These are phyloP conservation scores for Penicillium sp. DNA, from an alignment of 2,329 filamentous ascomycete species.

Conservation along the genomic window DNA sequence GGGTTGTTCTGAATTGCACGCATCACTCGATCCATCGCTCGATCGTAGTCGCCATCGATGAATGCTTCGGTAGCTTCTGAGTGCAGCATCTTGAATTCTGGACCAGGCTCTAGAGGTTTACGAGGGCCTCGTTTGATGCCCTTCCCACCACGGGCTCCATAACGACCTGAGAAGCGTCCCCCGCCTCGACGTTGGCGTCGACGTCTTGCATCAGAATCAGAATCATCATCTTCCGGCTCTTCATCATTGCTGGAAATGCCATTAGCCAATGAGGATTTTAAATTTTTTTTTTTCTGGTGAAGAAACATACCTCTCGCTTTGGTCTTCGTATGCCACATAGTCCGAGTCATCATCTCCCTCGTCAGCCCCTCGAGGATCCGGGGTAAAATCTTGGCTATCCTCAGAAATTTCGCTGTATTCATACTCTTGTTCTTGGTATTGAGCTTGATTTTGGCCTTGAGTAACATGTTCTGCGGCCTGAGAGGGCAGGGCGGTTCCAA, in stretches of 20 bases:
- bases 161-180: conserved; percentile 38
- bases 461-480: conserved; percentile 6
- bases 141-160: conserved; percentile 43
- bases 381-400: conserved; percentile 1
- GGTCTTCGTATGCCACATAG: conserved; percentile 22
- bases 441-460: conserved; percentile 10
- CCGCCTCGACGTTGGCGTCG: conserved; percentile 32
- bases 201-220: conserved; percentile 22
- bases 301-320: conserved; percentile 27
- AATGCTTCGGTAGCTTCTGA: conserved; percentile 51
- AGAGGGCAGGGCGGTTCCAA: conserved; percentile 23
- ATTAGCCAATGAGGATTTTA: conserved; percentile 2
- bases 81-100: conserved; percentile 50
- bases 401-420: conserved; percentile 1
- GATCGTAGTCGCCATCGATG: conserved; percentile 49
- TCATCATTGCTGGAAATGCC: conserved; percentile 16
- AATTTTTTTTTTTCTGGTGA: no score
- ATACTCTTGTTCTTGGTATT: conserved; percentile 17
- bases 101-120: conserved; percentile 48
- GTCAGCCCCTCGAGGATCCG: conserved; percentile 5
- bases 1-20: conserved; percentile 59
- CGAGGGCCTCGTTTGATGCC: conserved; percentile 49
- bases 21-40: conserved; percentile 44
- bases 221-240: conserved; percentile 19
- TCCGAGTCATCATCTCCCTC: conserved; percentile 25